A percentile compares a stretch with the other conserved stretches of the same genome.
These are phyloP conservation scores for Beauveria caledonica DNA, from an alignment of 2,329 filamentous ascomycete species.

Conservation along the genomic window DNA sequence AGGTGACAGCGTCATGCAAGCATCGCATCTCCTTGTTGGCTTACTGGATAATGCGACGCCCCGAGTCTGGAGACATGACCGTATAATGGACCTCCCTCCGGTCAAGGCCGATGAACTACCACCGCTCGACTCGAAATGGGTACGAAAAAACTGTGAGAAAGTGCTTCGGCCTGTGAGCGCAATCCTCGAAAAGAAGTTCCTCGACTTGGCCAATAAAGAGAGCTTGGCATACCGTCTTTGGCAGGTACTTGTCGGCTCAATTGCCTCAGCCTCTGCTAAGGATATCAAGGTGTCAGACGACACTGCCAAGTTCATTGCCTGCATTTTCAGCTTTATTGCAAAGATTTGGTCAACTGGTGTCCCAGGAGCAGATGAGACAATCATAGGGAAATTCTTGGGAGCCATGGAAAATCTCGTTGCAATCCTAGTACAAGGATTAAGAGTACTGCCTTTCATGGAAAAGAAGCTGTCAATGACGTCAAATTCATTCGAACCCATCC, in stretches of 20 bases:
- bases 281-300: constrained; percentile 86
- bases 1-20: constrained; percentile 47
- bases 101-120: constrained; percentile 69
- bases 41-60: constrained; percentile 54
- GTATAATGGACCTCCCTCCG: constrained; percentile 52
- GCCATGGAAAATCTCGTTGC: constrained; percentile 44
- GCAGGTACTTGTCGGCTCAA: constrained; percentile 51
- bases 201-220: constrained; percentile 51
- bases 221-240: constrained; percentile 49
- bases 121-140: constrained; percentile 76
- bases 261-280: constrained; percentile 64
- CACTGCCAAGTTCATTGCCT: constrained; percentile 69
- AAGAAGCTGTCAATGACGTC: constrained; percentile 45
- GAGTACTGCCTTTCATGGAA: constrained; percentile 54
- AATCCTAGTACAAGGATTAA: constrained; percentile 42
- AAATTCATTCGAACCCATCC: constrained; percentile 52
- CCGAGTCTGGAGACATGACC: constrained; percentile 66
- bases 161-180: constrained; percentile 57
- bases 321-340: constrained; percentile 60
- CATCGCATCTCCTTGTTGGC: constrained; percentile 61
- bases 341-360: constrained; percentile 50
- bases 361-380: constrained; percentile 34
- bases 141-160: constrained; percentile 59
- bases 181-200: constrained; percentile 53
- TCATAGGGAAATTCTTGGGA: constrained; percentile 43